These are phyloP conservation scores for Diutina siamensis DNA, from an alignment of 1,139 yeast genomes.

Conservation along the genomic window DNA sequence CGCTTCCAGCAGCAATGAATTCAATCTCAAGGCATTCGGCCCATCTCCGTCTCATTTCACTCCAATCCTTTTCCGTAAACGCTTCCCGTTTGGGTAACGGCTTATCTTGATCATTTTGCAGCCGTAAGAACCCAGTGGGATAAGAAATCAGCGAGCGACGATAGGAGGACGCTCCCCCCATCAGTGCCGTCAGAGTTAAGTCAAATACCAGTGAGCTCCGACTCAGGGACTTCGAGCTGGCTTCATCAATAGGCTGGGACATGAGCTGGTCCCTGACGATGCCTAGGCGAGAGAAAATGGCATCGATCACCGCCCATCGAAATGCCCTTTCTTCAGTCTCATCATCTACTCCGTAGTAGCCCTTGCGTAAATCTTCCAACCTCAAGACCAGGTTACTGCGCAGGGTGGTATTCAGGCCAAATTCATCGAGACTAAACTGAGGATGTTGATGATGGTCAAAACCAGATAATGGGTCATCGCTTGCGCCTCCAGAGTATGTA, in stretches of 20 bases:
- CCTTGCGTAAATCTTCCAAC: not conserved
- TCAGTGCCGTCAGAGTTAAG: not conserved
- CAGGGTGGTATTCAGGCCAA: not conserved
- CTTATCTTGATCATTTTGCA: not conserved
- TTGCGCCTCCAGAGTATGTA: not conserved
- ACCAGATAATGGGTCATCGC: not conserved
- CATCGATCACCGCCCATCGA: slow-evolving; percentile 62
- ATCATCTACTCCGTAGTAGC: slow-evolving; percentile 45
- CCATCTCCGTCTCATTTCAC: slow-evolving; percentile 44
- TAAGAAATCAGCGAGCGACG: not conserved
- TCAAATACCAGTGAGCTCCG: slow-evolving; percentile 6
- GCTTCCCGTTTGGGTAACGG: not conserved
- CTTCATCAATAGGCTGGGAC: not conserved
- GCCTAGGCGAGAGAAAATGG: slow-evolving; percentile 64
- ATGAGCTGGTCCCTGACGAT: slow-evolving; percentile 28
- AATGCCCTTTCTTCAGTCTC: slow-evolving; percentile 70
- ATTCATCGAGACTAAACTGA: not conserved
- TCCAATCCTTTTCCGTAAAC: not conserved
- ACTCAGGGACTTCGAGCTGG: slow-evolving; percentile 1
- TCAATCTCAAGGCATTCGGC: slow-evolving; percentile 50
- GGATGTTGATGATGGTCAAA: not conserved
- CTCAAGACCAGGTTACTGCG: not conserved
- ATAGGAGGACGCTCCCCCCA: not conserved
- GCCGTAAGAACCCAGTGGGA: not conserved
- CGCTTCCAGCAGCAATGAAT: slow-evolving; percentile 41